phyloP scores from a whole-genome alignment of 805 yeast species.

The Blastobotrys terrestris region DNA sequence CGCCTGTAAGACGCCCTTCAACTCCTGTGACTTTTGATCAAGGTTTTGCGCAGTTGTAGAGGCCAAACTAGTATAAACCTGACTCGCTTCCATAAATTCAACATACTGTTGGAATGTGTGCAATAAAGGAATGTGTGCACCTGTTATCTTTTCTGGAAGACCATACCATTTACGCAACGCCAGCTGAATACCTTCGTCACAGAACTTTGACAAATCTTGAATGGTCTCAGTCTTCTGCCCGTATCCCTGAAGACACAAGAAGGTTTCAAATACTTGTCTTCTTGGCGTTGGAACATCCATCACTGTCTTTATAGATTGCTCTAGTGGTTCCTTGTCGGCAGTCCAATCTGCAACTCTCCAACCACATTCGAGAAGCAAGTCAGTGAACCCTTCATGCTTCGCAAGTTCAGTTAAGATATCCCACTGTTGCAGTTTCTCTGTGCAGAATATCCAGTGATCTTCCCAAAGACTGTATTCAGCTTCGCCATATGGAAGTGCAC shows the following conservation, averaged over 20 bases:
- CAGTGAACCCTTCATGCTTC: conserved; percentile 96
- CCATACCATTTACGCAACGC: conserved; percentile 91
- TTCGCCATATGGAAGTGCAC: conserved; percentile 91
- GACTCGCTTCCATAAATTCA: conserved; percentile 95
- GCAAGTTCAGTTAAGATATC: conserved; percentile 94
- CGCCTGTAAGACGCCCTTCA: conserved; percentile 89
- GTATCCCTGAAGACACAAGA: conserved; percentile 84
- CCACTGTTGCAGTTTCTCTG: conserved; percentile 97
- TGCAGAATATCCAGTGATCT: conserved; percentile 96
- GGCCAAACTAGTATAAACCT: conserved; percentile 79
- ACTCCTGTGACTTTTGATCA: conserved; percentile 88
- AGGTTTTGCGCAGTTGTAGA: conserved; percentile 88
- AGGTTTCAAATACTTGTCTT: conserved; percentile 91
- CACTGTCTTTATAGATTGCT: conserved; percentile 88
- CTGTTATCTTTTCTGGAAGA: conserved; percentile 63
- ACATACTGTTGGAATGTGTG: conserved; percentile 97
- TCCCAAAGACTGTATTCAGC: conserved; percentile 96
- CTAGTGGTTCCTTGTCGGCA: conserved; percentile 88
- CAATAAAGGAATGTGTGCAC: conserved; percentile 81
- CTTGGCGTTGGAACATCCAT: conserved; percentile 99
- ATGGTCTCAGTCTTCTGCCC: conserved; percentile 85
- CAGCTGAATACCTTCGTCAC: conserved; percentile 95
- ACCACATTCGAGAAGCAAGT: conserved; percentile 92
- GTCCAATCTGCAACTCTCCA: conserved; percentile 99
- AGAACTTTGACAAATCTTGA: conserved; percentile 74